Evolutionary conservation across 257 asterid species (phyloP).

Genomic region (Euphrasia confusa): DNA sequence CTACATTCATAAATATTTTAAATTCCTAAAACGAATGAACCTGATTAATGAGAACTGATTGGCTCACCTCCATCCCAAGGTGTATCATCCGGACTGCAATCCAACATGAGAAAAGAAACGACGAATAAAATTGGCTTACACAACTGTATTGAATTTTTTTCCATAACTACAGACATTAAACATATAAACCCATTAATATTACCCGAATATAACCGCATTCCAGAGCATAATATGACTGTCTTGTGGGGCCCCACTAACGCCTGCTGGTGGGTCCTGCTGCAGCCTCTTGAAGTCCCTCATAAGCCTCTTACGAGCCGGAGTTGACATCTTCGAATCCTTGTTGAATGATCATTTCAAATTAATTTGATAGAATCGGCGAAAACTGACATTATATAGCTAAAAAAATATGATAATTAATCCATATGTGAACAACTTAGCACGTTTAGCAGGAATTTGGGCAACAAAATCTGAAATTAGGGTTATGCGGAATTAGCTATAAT

Average conservation of each 20-base stretch:
- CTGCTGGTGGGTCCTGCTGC: constrained; percentile 83
- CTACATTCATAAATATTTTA: not conserved
- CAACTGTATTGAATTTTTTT: not conserved
- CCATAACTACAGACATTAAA: no score
- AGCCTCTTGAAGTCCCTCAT: constrained; percentile 82
- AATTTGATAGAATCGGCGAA: not conserved
- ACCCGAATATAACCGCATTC: constrained; percentile 82
- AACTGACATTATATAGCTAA: no score
- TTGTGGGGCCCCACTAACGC: constrained; percentile 75
- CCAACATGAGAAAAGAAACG: constrained; percentile 24
- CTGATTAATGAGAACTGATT: constrained; percentile 14
- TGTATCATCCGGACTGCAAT: constrained; percentile 76
- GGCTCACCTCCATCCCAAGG: constrained; percentile 91
- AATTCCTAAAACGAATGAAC: no score
- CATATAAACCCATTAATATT: not conserved
- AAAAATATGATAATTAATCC: no score
- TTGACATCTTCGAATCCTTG: constrained; percentile 41
- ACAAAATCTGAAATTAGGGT: no score
- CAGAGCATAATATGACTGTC: constrained; percentile 76
- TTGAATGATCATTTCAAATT: not conserved
- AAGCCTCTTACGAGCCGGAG: constrained; percentile 72
- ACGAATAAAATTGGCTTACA: no score
- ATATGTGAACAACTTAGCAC: no score
- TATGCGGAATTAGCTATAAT: no score
- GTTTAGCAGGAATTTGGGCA: no score